A percentile compares a stretch with the other conserved stretches of the same genome.
Evolutionary conservation across 106 monocot species (phyloP).

Genomic region (Apostasia ramifera): DNA sequence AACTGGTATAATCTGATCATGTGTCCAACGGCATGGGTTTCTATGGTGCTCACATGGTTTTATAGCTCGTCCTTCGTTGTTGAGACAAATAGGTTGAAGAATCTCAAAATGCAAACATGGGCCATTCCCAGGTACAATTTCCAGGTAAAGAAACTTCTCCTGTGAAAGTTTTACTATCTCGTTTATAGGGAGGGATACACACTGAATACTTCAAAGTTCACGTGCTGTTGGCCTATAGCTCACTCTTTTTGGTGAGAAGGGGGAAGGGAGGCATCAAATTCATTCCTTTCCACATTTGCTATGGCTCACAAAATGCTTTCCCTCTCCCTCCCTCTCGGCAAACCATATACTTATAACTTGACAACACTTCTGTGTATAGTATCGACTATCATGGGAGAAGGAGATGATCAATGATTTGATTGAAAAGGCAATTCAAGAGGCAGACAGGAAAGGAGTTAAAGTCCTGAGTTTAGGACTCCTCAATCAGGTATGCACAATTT

Average conservation of each 20-base stretch:
- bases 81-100: constrained; percentile 56
- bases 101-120: constrained; percentile 71
- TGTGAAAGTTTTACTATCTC: no score
- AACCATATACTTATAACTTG: no score
- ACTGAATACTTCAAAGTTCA: no score
- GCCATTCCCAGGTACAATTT: constrained; percentile 65
- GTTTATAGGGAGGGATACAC: no score
- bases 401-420: constrained; percentile 65
- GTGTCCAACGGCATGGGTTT: constrained; percentile 44
- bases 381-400: constrained; percentile 47
- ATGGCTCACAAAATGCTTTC: no score
- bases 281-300: no score
- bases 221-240: no score
- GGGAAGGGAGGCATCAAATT: no score
- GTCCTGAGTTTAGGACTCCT: constrained; percentile 63
- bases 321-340: no score
- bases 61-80: constrained; percentile 53
- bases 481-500: constrained; percentile 41
- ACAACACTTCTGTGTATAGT: constrained; percentile 23
- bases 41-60: constrained; percentile 38
- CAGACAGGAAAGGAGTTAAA: constrained; percentile 57
- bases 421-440: constrained; percentile 58
- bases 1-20: constrained; percentile 47
- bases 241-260: no score
- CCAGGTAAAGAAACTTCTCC: constrained; percentile 32